Evolutionary conservation across 1,284 basidiomycete genomes (phyloP).

Genomic region (Ceratobasidium sp.): DNA sequence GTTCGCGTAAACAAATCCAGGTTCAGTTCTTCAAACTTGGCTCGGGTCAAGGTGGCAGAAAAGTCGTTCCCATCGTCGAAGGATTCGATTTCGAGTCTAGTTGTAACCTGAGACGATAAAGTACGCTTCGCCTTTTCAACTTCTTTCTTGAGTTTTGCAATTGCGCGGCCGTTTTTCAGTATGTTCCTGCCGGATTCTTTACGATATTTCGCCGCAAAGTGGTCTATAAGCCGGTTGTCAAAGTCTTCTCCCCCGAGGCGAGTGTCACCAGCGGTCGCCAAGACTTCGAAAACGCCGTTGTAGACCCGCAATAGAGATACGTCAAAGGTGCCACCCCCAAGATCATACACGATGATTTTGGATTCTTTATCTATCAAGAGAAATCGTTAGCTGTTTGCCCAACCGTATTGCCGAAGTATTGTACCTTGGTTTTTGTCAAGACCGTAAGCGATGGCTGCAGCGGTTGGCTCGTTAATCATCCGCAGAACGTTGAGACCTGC

Average conservation of each 20-base stretch:
- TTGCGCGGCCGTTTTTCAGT: slow-evolving; percentile 63
- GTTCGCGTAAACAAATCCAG: slow-evolving; percentile 73
- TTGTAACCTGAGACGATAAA: slow-evolving; percentile 68
- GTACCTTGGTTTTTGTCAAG: slow-evolving; percentile 59
- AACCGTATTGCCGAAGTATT: too few relatives aligned
- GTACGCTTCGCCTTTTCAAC: slow-evolving; percentile 64
- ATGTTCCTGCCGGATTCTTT: slow-evolving; percentile 66
- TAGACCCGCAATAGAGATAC: slow-evolving; percentile 70
- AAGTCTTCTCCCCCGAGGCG: slow-evolving; percentile 65
- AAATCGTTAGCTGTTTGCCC: background rate
- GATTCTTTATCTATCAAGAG: slow-evolving; percentile 61
- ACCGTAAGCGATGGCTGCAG: slow-evolving; percentile 68
- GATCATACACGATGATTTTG: slow-evolving; percentile 68
- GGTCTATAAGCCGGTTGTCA: slow-evolving; percentile 67
- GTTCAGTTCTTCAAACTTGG: slow-evolving; percentile 74
- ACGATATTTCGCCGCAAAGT: slow-evolving; percentile 67
- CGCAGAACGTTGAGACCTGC: slow-evolving; percentile 66
- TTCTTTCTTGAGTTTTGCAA: slow-evolving; percentile 71
- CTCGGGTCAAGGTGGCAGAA: slow-evolving; percentile 68
- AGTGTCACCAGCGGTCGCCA: slow-evolving; percentile 28
- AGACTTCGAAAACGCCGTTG: slow-evolving; percentile 57
- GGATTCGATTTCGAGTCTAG: slow-evolving; percentile 70
- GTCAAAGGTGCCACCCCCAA: slow-evolving; percentile 71
- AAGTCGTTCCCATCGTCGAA: slow-evolving; percentile 72
- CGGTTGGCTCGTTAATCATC: slow-evolving; percentile 68